Evolutionary conservation across 1,284 basidiomycete genomes (phyloP).

Genomic region (Irpex sp.): DNA sequence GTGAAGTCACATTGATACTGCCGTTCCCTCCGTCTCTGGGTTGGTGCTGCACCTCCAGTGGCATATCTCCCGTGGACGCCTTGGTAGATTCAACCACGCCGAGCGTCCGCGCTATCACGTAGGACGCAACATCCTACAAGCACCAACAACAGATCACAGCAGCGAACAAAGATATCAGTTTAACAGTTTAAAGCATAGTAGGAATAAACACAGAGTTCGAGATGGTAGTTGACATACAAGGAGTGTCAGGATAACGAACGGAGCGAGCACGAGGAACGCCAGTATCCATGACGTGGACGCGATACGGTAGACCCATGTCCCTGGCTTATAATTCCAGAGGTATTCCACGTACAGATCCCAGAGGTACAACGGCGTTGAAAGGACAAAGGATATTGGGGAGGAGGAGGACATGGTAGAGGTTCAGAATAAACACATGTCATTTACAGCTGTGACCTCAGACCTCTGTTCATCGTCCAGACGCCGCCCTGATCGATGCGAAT

Average conservation of each 20-base stretch:
- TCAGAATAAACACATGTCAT: background rate
- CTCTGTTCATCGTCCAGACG: background rate
- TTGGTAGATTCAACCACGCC: slow-evolving; percentile 70
- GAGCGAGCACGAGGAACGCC: slow-evolving; percentile 58
- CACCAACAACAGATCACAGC: slow-evolving; percentile 4
- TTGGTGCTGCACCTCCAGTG: background rate
- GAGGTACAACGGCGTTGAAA: slow-evolving; percentile 33
- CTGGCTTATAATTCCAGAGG: slow-evolving; percentile 56
- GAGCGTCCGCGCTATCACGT: slow-evolving; percentile 76
- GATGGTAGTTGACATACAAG: slow-evolving; percentile 43
- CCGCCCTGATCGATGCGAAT: background rate
- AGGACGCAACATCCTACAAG: slow-evolving; percentile 71
- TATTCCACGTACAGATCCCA: slow-evolving; percentile 60
- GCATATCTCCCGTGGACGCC: slow-evolving; percentile 57
- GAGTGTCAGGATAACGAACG: slow-evolving; percentile 59
- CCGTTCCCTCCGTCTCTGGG: slow-evolving; percentile 3
- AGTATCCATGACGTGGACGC: slow-evolving; percentile 64
- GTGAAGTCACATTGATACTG: background rate
- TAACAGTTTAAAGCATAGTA: background rate
- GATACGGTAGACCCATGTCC: slow-evolving; percentile 65
- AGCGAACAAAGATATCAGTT: background rate
- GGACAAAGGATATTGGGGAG: slow-evolving; percentile 1
- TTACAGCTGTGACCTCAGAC: no score
- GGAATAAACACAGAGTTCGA: background rate
- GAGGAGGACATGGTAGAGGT: slow-evolving; percentile 16